Evolutionary conservation across 2,329 filamentous ascomycete species (phyloP).

Genomic region (Triangularia setosa): DNA sequence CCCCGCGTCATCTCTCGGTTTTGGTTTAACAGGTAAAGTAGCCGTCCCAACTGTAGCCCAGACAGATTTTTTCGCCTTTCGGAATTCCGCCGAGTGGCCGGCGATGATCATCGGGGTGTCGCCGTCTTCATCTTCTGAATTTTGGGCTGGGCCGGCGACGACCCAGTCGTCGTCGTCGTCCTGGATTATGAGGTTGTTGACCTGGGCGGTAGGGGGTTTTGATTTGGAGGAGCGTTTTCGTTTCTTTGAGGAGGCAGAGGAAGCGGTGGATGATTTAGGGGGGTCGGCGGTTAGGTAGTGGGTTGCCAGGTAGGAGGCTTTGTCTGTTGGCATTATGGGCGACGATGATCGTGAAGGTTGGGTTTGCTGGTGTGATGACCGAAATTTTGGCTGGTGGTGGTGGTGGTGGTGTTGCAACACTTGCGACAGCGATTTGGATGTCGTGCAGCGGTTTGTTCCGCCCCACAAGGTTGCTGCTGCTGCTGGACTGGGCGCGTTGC

Average conservation of each 20-base stretch:
- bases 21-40: slow-evolving; percentile 26
- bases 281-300: slow-evolving; percentile 77
- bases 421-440: not conserved
- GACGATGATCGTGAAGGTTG: not conserved
- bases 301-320: slow-evolving; percentile 83
- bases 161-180: slow-evolving; percentile 61
- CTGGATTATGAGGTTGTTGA: slow-evolving; percentile 55
- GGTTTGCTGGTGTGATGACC: slow-evolving; percentile 1
- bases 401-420: not conserved
- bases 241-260: slow-evolving; percentile 49
- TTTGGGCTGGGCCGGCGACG: slow-evolving; percentile 32
- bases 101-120: slow-evolving; percentile 47
- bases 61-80: slow-evolving; percentile 69
- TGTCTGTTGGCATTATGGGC: slow-evolving; percentile 49
- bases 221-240: slow-evolving; percentile 56
- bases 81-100: slow-evolving; percentile 59
- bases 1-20: slow-evolving; percentile 66
- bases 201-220: slow-evolving; percentile 27
- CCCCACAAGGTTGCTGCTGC: not conserved
- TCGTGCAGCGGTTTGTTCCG: not conserved
- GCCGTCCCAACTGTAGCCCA: slow-evolving; percentile 69
- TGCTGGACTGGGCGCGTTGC: not conserved
- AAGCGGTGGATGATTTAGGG: slow-evolving; percentile 46
- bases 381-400: slow-evolving; percentile 8
- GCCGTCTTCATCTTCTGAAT: slow-evolving; percentile 48